Conservation (phyloP, 2,329 filamentous ascomycete genomes). For the Fusarium tanahbumbuense region DNA sequence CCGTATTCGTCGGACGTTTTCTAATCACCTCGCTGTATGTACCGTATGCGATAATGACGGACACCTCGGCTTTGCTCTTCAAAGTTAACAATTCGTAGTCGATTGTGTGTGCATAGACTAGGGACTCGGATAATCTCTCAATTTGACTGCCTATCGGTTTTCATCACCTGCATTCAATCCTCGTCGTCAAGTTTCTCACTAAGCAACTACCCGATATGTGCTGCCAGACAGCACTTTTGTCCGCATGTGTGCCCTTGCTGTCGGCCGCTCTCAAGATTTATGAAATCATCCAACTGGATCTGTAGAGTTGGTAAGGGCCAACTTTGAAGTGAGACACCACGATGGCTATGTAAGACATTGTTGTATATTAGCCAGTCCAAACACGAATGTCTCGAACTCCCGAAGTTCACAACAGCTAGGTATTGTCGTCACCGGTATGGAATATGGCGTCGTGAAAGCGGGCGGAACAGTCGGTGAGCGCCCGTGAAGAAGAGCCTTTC, state of each 20-base stretch:
- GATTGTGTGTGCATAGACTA: constrained; percentile 13
- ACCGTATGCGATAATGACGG: constrained; percentile 19
- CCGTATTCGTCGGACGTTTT: constrained; percentile 18
- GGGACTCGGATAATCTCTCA: constrained; percentile 20
- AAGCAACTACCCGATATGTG: constrained; percentile 32
- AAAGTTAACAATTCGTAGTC: constrained; percentile 20
- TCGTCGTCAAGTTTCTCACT: constrained; percentile 25
- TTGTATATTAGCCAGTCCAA: constrained; percentile 11
- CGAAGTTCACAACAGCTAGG: constrained; percentile 23
- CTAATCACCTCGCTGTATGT: neutral
- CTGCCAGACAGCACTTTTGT: constrained; percentile 34
- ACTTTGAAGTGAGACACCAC: constrained; percentile 31
- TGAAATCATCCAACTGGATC: constrained; percentile 17
- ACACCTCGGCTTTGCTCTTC: constrained; percentile 27
- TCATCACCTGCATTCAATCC: constrained; percentile 29
- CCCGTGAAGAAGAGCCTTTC: constrained; percentile 32
- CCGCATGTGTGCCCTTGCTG: neutral
- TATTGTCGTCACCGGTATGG: constrained; percentile 27
- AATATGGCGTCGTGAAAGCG: constrained; percentile 22
- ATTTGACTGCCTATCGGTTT: constrained; percentile 24
- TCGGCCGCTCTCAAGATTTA: constrained; percentile 18
- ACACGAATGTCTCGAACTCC: constrained; percentile 28
- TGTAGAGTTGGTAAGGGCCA: constrained; percentile 1
- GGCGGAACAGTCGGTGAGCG: constrained; percentile 45
- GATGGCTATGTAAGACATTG: constrained; percentile 38